A percentile compares a stretch with the other conserved stretches of the same genome.
Conservation (phyloP, 78 protist genomes). For the Speleostelium caveatum region DNA sequence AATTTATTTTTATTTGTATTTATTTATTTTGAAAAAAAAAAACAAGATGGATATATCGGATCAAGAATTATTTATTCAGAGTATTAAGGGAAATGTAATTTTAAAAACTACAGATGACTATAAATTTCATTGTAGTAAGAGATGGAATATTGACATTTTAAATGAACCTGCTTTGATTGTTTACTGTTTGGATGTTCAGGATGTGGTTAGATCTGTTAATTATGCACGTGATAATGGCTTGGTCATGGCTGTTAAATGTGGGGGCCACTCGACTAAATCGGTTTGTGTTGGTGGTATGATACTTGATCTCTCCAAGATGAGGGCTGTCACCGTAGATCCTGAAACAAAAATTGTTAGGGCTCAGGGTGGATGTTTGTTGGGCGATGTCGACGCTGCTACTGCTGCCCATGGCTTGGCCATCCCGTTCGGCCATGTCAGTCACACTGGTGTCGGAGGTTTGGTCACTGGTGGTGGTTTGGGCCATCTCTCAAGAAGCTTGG, state of each 20-base stretch:
- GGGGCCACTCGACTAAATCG: slow-evolving; percentile 4
- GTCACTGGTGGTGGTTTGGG: slow-evolving; percentile 61
- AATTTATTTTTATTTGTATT: too few species aligned
- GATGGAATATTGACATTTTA: slow-evolving; percentile 29
- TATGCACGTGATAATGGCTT: slow-evolving; percentile 12
- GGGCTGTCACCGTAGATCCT: slow-evolving; percentile 8
- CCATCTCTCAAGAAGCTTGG: slow-evolving; percentile 22
- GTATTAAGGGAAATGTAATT: too few species aligned
- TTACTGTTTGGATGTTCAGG: background rate
- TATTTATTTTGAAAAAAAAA: too few species aligned
- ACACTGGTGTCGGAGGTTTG: slow-evolving; percentile 54
- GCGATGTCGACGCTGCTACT: slow-evolving; percentile 26
- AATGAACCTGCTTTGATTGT: slow-evolving; percentile 10
- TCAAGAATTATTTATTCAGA: too few species aligned
- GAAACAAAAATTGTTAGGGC: background rate
- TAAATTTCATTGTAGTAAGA: too few species aligned
- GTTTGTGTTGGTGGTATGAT: background rate
- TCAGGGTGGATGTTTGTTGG: slow-evolving; percentile 32
- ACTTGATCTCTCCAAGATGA: slow-evolving; percentile 7
- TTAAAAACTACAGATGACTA: too few species aligned
- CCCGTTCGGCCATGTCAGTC: slow-evolving; percentile 30
- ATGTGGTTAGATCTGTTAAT: background rate
- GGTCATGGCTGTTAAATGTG: background rate
- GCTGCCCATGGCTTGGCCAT: slow-evolving; percentile 9
- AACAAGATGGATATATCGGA: too few species aligned